Evolutionary conservation across 176 grass and related monocot species (phyloP), one percentile per base, ranked within the genome.

Genomic region (Aegilops tauschii): DNA sequence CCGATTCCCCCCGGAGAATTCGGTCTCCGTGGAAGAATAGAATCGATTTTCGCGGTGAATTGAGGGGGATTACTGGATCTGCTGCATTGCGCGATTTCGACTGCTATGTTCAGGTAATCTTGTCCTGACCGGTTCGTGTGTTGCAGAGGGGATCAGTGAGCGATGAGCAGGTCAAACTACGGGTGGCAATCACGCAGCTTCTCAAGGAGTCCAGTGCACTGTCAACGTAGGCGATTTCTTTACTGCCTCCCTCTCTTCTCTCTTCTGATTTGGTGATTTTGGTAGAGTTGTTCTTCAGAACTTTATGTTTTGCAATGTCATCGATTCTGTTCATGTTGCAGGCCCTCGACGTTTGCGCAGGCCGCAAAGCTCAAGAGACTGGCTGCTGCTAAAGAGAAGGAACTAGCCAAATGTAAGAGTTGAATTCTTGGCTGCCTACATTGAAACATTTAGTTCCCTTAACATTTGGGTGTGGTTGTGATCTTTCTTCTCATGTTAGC

Each of bases 341-440:
- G 97, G 61, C 97, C 97, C 45, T 93, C 97, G 13, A 99, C 94
- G 27, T 99, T 99, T 94, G 97, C 97, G 31, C 97, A 99, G 72
- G 89, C 94, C 1, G 97, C 97, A 50, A 99, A 94, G 77, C 90
- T 96, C 65, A 99, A 86, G 82, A 77, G 94, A 62, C 21, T 90
- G 64, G 94, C 92, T 90, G 92, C 58, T 28, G 76, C 92, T 25
- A 94, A 99, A 88, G 97, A 99, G 89, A 99, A 91, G 72, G 90
- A 96, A 73, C 69, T 94, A 30, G 64, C 81, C n/a, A 99, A 86
- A 83, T 16, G 97, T 94, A 93, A 69, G 85, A 65, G 72, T 80
- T 65, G 5, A 70, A 58, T 36, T 45, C 42, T 50, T 86, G 47
- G 37, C 13, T 78, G n/a, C 17, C 5, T 50, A 18, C 18, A 58